phyloP scores from a whole-genome alignment of 1,139 yeast genomes.

The Candida smagusa region DNA sequence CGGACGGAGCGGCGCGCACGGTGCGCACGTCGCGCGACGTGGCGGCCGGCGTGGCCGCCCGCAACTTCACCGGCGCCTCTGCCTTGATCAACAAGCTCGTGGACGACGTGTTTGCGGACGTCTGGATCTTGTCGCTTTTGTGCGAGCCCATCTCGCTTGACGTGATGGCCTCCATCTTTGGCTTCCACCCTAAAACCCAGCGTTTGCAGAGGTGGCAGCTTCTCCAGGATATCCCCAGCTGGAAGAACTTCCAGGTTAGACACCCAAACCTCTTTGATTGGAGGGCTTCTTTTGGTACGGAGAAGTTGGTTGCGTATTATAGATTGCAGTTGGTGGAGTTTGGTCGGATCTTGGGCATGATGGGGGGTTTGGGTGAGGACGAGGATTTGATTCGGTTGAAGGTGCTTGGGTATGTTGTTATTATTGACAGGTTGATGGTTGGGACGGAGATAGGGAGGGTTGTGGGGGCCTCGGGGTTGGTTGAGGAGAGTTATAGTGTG shows the following conservation, averaged over 20 bases:
- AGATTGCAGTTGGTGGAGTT: slow-evolving; percentile 8
- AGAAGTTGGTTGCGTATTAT: slow-evolving; percentile 2
- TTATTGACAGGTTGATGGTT: slow-evolving; percentile 8
- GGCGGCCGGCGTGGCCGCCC: slow-evolving; percentile 18
- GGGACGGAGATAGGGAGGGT: slow-evolving; percentile 8
- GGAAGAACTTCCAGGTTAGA: slow-evolving; percentile 13
- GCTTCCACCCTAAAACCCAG: slow-evolving; percentile 4
- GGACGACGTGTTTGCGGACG: slow-evolving; percentile 38
- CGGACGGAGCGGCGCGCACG: slow-evolving; percentile 19
- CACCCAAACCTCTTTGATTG: slow-evolving; percentile 12
- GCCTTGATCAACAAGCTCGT: slow-evolving; percentile 28
- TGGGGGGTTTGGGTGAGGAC: slow-evolving; percentile 5
- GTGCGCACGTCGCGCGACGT: slow-evolving; percentile 22
- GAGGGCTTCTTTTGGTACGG: background rate
- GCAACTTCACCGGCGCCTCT: slow-evolving; percentile 13
- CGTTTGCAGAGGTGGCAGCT: slow-evolving; percentile 6
- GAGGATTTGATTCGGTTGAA: slow-evolving; percentile 11
- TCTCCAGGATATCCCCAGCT: slow-evolving; percentile 9
- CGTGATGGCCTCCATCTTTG: slow-evolving; percentile 7
- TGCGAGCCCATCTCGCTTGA: slow-evolving; percentile 11
- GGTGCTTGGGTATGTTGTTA: slow-evolving; percentile 11
- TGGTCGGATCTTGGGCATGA: slow-evolving; percentile 4
- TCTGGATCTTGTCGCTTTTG: slow-evolving; percentile 35
- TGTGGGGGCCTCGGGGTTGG: slow-evolving; percentile 6
- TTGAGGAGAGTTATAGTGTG: slow-evolving; percentile 5